Base-by-base conservation (phyloP, 2,329 filamentous ascomycete species). In the Fusarium lateritium region DNA sequence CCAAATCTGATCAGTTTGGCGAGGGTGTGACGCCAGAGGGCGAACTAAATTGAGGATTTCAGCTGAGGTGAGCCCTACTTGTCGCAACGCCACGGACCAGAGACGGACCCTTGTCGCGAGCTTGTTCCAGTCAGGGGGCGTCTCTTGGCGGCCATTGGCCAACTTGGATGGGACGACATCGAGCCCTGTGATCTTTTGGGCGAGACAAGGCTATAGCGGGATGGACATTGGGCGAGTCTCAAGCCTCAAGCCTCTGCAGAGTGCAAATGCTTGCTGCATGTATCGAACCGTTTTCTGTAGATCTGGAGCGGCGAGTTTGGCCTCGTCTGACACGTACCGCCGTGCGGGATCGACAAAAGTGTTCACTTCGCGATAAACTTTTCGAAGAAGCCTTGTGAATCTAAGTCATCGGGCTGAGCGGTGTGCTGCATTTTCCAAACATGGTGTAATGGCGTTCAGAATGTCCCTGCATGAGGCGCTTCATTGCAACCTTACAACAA, bases 1-100 rank as follows among this genome's bases (percentile, higher is more conserved):
- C 64, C 49, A 61, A 70, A 57, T 62, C 63, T 67, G 63, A 54
- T 33, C 45, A 44, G 49, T 56, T 64, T 73, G 65, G 62, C 44
- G 70, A 74, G 58, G 69, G 69, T 70, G 70, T 73, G 72, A 73
- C 68, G 66, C 72, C 70, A 73, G 70, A 70, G 57, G 52, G 49
- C 57, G 56, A 56, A 56, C 67, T 72, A 74, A 70, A 71, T 71
- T 69, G 73, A 71, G 68, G 65, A 62, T 71, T 77, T 79, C 78
- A 79, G 78, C 78, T 80, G 78, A 80, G 76, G 76, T 80, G 77
- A 79, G 77, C 77, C 76, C 73, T 76, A 79, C 72, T 70, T 64
- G 62, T 61, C 65, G 64, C 73, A 42, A 65, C 68, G 69, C 67
- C 69, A 75, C 70, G 72, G 76, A 50, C 57, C 55, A 73, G 65